Base-by-base conservation (phyloP, 345 rosid species). In the Melastoma malabathricum region DNA sequence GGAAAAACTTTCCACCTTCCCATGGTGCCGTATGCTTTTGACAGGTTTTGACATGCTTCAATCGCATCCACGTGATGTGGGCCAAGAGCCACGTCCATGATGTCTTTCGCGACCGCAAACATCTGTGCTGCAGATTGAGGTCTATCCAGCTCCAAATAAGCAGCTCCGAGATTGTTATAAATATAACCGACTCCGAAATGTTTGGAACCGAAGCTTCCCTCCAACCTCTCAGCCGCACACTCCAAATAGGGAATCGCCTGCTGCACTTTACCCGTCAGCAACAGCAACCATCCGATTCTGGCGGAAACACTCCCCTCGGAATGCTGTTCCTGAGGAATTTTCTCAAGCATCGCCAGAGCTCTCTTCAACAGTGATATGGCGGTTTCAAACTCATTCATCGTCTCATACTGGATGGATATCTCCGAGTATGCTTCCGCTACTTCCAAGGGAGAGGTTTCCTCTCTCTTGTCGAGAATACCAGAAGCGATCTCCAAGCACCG, bases 71-170 rank as follows among this genome's bases (percentile, higher is more conserved):
- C 79, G 71, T 88, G 94, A 54, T 83, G 73, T 3, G 98, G 98
- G 70, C 98, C 96, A 49, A 92, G 95, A 3, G 98, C 73, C 19
- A 79, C 80, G 68, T 87, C 98, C 97, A 92, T 82, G 56, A 84
- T 81, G 46, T 84, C 97, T 72, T 87, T 84, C 22, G 95, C 94
- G 64, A 88, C 78, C 0, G 97, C 86, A 83, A 93, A 93, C 83
- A 82, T 79, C 62, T 81, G 95, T 49, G 89, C 97, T 13, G 99
- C 99, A 16, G 90, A 88, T 44, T 93, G 89, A 17, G 94, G 97
- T 65, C 90, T 83, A 34, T 72, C 95, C 1, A 92, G 66, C 56
- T 92, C 98, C 69, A 88, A 70, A 71, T 88, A 93, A 48, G 97
- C 97, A 1, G 97, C 86, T 4, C 99, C 99, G 55, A 93, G 72